Conservation (phyloP, 495 filamentous ascomycete species). For the Neurospora discreta region DNA sequence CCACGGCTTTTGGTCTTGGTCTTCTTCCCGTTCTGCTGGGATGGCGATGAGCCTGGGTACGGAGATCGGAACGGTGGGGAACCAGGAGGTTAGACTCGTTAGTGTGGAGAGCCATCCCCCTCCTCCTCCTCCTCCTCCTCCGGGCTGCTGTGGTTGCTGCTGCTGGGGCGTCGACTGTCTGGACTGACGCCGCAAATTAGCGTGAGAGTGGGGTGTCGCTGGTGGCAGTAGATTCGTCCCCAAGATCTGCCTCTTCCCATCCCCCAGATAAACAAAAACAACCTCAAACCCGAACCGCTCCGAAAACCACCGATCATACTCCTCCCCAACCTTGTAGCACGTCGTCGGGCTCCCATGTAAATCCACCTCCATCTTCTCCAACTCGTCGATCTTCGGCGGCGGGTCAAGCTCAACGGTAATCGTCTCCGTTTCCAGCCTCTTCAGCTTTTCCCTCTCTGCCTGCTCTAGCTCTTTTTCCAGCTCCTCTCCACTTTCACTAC, state of each 20-base stretch:
- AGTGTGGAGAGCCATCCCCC: slow-evolving; percentile 37
- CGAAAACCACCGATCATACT: slow-evolving; percentile 66
- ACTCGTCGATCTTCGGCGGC: slow-evolving; percentile 14
- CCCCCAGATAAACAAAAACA: slow-evolving; percentile 58
- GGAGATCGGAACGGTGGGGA: not conserved
- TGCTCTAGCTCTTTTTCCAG: not conserved
- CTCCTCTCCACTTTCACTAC: not conserved
- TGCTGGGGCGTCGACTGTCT: not conserved
- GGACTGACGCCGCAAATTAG: not conserved
- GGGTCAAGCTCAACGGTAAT: not conserved
- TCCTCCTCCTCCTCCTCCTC: not conserved
- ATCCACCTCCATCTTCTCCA: slow-evolving; percentile 42
- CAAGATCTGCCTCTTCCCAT: slow-evolving; percentile 49
- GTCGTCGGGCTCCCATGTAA: slow-evolving; percentile 55
- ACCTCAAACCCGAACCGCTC: slow-evolving; percentile 55
- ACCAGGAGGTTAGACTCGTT: not conserved
- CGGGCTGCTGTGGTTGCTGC: not conserved
- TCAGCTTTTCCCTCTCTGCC: not conserved
- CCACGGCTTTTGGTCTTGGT: slow-evolving; percentile 14
- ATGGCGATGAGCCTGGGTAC: slow-evolving; percentile 17
- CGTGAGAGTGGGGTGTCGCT: not conserved
- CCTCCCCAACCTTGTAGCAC: slow-evolving; percentile 54
- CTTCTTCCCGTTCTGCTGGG: not conserved
- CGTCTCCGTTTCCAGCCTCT: not conserved
- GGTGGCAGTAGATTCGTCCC: slow-evolving; percentile 40